Base-by-base conservation (phyloP, 768 basidiomycete genomes). In the Mycena indigotica region DNA sequence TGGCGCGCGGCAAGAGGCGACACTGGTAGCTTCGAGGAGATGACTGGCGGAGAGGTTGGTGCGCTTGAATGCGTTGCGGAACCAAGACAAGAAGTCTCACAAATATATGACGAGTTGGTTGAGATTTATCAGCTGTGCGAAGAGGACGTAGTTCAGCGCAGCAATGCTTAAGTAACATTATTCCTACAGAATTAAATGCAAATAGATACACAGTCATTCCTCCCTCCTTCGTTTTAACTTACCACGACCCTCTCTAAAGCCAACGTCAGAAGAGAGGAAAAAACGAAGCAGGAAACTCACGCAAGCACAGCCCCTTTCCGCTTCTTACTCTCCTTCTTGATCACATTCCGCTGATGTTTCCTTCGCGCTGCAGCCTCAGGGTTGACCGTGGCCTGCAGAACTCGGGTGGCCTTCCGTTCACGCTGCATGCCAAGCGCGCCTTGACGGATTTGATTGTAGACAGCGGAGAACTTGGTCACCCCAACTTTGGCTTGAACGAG, bases 401-500 rank as follows among this genome's bases (percentile, higher is more conserved):
- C 81, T 32, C 82, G 74, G 0, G 81, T 82, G 0, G 83, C 81
- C 67, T 87, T 88, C 28, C 96, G 79, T 45, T 89, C 91, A 53
- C 87, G 80, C 54, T 87, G 82, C 15, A 91, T 80, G 24, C 78
- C 80, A 23, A 87, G 72, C 1, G 84, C 83, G 28, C 82, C 77
- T 67, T 93, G 88, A 35, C 94, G 81, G 53, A 98, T 88, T 57
- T 82, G 82, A 63, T 86, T 93, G 76, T 97, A 97, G 0, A 81
- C 80, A 12, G 72, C 70, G 1, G 94, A 84, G 71, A 97, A 98
- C 64, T 82, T 84, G 6, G 89, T 89, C n/a, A 86, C 84, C 29
- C 95, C 95, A 41, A 98, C 88, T 80, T 93, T 93, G 45, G 73
- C 71, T 69, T 95, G 95, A 3, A 99, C 74, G 5, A 98, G 82